phyloP scores from a whole-genome alignment of 176 grass and related monocot genomes.

The Cocos nucifera region DNA sequence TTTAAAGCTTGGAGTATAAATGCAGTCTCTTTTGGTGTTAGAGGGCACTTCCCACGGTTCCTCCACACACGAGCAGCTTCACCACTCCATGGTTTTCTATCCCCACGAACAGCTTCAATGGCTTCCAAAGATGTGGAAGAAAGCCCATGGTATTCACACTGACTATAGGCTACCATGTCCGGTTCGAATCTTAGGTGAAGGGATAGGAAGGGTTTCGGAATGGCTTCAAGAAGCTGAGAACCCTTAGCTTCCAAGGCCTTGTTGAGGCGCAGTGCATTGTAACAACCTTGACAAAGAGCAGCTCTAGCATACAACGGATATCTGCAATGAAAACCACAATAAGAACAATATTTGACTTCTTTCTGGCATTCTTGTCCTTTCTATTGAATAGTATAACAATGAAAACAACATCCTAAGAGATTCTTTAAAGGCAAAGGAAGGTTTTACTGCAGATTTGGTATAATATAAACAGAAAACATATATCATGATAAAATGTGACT shows the following conservation, averaged over 20 bases:
- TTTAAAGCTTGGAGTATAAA: constrained; percentile 67
- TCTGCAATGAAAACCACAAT: constrained; percentile 25
- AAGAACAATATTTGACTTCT: too few relatives aligned
- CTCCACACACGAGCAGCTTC: constrained; percentile 55
- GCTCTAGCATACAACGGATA: constrained; percentile 71
- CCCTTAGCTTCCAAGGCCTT: constrained; percentile 67
- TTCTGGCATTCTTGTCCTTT: too few relatives aligned
- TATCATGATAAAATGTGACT: too few relatives aligned
- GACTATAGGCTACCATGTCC: constrained; percentile 85
- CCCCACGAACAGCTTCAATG: constrained; percentile 65
- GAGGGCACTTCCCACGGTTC: constrained; percentile 83
- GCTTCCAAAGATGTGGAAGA: constrained; percentile 51
- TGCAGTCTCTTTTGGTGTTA: constrained; percentile 87
- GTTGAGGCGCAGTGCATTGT: constrained; percentile 56
- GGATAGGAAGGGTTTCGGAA: constrained; percentile 90
- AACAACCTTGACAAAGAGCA: constrained; percentile 84
- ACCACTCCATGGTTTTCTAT: constrained; percentile 60
- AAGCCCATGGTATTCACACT: constrained; percentile 55
- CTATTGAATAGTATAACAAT: too few relatives aligned
- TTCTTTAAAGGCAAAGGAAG: too few relatives aligned
- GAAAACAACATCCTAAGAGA: too few relatives aligned
- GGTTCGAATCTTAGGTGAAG: constrained; percentile 95
- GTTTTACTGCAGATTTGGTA: too few relatives aligned
- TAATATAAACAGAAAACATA: too few relatives aligned
- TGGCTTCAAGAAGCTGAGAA: constrained; percentile 45